Evolutionary conservation across 2,329 filamentous ascomycete species (phyloP).

Genomic region (Zasmidium citrigriseum): DNA sequence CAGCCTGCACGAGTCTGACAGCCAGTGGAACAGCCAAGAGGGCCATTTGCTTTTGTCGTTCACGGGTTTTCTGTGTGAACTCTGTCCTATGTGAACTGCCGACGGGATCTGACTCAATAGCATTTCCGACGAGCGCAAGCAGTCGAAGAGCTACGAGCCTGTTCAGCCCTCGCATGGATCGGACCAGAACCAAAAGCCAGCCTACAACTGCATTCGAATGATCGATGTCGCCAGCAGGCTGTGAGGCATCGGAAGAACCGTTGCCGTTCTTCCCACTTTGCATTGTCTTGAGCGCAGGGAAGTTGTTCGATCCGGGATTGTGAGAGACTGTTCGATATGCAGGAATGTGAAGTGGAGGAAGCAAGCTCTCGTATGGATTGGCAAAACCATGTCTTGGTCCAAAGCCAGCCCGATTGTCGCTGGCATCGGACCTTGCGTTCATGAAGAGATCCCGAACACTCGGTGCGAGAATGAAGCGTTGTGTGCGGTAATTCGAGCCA

Average conservation of each 20-base stretch:
- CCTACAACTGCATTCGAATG: conserved; percentile 50
- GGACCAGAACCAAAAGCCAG: conserved; percentile 49
- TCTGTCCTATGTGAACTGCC: conserved; percentile 36
- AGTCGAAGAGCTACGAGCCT: conserved; percentile 46
- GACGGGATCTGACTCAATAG: conserved; percentile 36
- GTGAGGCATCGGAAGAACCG: conserved; percentile 10
- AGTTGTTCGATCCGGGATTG: conserved; percentile 41
- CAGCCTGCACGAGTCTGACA: conserved; percentile 50
- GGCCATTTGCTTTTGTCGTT: conserved; percentile 45
- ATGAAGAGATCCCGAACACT: conserved; percentile 41
- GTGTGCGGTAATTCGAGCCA: conserved; percentile 76
- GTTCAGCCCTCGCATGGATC: conserved; percentile 42
- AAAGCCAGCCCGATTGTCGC: conserved; percentile 27
- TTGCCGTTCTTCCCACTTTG: conserved; percentile 21
- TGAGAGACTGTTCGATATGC: conserved; percentile 36
- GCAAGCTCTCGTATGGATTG: conserved; percentile 22
- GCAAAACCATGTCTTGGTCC: conserved; percentile 28
- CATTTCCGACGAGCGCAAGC: conserved; percentile 37
- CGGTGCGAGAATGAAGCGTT: conserved; percentile 55
- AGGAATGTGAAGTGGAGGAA: conserved; percentile 44
- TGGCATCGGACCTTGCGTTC: conserved; percentile 17
- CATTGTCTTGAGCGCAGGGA: conserved; percentile 44
- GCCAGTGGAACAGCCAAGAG: conserved; percentile 49
- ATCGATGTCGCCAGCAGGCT: conserved; percentile 37
- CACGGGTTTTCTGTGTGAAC: conserved; percentile 35